A percentile compares a stretch with the other conserved stretches of the same genome.
phyloP scores from a whole-genome alignment of 345 rosid genomes.

The Lepidium africanum region DNA sequence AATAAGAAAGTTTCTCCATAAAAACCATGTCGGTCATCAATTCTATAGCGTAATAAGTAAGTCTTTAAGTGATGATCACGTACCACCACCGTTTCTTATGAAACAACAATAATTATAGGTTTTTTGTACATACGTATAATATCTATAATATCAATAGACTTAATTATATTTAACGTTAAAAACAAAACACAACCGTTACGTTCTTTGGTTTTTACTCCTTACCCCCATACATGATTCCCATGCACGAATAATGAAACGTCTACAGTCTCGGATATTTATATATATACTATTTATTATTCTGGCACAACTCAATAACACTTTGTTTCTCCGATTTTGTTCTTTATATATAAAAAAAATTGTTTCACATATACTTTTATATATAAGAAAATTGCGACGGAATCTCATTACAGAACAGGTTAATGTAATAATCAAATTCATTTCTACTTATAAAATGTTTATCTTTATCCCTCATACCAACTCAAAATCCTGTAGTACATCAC shows the following conservation, averaged over 20 bases:
- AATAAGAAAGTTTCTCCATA: constrained; percentile 2
- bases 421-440: no score
- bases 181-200: not conserved
- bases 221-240: not conserved
- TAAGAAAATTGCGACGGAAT: no score
- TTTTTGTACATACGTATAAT: no score
- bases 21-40: constrained; percentile 9
- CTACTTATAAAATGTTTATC: no score
- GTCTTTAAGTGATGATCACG: constrained; percentile 8
- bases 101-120: not conserved
- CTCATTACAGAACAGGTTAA: no score
- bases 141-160: no score
- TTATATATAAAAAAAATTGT: no score
- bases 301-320: not conserved
- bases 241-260: not conserved
- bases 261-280: not conserved
- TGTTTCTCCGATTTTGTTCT: no score
- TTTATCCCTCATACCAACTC: no score
- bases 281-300: not conserved
- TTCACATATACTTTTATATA: no score
- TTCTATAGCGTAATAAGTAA: not conserved
- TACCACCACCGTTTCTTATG: constrained; percentile 13
- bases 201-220: not conserved
- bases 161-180: no score
- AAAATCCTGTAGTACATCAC: no score